A percentile compares a stretch with the other conserved stretches of the same genome.
Conservation (phyloP, 1,139 yeast species). For the Sugiyamaella castrensis region DNA sequence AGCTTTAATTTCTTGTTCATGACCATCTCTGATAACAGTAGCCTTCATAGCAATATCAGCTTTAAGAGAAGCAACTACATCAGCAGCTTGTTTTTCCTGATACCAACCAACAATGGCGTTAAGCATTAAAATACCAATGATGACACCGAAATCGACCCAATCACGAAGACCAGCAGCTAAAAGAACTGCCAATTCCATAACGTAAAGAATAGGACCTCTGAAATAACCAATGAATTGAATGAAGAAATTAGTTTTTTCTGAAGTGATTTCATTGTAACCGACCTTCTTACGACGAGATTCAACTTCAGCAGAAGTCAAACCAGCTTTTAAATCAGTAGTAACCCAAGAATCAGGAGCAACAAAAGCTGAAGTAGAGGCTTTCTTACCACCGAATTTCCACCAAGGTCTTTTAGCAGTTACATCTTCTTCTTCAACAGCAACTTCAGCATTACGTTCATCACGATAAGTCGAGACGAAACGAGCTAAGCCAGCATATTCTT, state of each 20-base stretch:
- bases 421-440: conserved; percentile 28
- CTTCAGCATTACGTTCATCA: conserved; percentile 29
- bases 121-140: conserved; percentile 57
- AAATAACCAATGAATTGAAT: conserved; percentile 60
- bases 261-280: conserved; percentile 61
- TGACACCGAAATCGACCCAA: conserved; percentile 71
- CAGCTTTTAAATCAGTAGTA: conserved; percentile 51
- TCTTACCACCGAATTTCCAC: conserved; percentile 23
- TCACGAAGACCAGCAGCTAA: conserved; percentile 69
- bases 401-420: conserved; percentile 25
- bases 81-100: conserved; percentile 86
- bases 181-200: conserved; percentile 66
- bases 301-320: conserved; percentile 54
- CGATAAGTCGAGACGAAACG: conserved; percentile 38
- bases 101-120: conserved; percentile 58
- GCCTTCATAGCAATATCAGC: conserved; percentile 91
- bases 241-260: conserved; percentile 57
- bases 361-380: conserved; percentile 24
- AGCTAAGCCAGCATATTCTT: conserved; percentile 39
- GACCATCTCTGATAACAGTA: conserved; percentile 80
- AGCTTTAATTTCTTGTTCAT: conserved; percentile 67
- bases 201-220: conserved; percentile 66
- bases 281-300: conserved; percentile 58
- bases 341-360: conserved; percentile 37
- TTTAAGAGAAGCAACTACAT: conserved; percentile 91